Conservation (phyloP, 2,329 filamentous ascomycete genomes). For the Huntiella moniliformis region DNA sequence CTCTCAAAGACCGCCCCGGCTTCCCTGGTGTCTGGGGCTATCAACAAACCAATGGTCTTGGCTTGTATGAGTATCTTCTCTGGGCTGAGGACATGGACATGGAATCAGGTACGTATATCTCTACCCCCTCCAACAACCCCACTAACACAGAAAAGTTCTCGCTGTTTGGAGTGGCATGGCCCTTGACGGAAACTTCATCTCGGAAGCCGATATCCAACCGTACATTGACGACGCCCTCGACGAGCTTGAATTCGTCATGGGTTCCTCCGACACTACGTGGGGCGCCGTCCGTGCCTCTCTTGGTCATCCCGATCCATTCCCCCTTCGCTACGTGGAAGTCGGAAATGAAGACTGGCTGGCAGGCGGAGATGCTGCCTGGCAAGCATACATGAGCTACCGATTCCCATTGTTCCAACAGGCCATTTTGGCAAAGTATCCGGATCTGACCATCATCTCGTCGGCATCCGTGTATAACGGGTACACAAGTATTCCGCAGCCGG, state of each 20-base stretch:
- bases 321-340: slow-evolving; percentile 42
- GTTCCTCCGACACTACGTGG: slow-evolving; percentile 32
- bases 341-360: slow-evolving; percentile 50
- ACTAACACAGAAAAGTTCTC: slow-evolving; percentile 22
- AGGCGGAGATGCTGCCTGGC: slow-evolving; percentile 26
- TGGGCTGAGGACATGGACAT: slow-evolving; percentile 43
- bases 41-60: slow-evolving; percentile 42
- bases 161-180: slow-evolving; percentile 39
- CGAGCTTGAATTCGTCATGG: slow-evolving; percentile 44
- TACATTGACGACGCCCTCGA: slow-evolving; percentile 42
- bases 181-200: slow-evolving; percentile 32
- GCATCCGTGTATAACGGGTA: slow-evolving; percentile 25
- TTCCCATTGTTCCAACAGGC: slow-evolving; percentile 41
- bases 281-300: slow-evolving; percentile 37
- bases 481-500: slow-evolving; percentile 22
- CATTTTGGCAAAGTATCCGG: slow-evolving; percentile 34
- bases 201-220: slow-evolving; percentile 31
- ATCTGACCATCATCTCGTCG: slow-evolving; percentile 36
- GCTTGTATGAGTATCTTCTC: slow-evolving; percentile 41
- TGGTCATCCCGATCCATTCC: slow-evolving; percentile 43
- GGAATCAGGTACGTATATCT: slow-evolving; percentile 23
- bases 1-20: slow-evolving; percentile 34
- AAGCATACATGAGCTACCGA: slow-evolving; percentile 33
- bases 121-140: background rate
- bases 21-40: slow-evolving; percentile 40